Evolutionary conservation across 148 eudicot species (phyloP).

Genomic region (Vaccinium macrocarpon): DNA sequence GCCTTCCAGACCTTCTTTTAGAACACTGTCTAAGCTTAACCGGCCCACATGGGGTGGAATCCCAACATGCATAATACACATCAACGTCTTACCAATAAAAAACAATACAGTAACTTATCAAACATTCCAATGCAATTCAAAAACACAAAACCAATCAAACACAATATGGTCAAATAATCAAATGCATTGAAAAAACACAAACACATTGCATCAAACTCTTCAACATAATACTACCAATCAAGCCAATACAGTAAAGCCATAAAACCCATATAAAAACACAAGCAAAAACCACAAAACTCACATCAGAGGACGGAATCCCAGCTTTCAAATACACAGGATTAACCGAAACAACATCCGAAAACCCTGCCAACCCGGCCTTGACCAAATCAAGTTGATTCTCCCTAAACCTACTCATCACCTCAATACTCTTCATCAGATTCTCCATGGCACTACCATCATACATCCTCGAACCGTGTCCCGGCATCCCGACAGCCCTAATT

Average conservation of each 20-base stretch:
- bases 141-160: not conserved
- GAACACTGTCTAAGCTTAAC: no score
- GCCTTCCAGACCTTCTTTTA: no score
- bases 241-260: not conserved
- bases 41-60: no score
- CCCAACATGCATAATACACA: not conserved
- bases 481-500: slow-evolving; percentile 57
- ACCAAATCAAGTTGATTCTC: slow-evolving; percentile 69
- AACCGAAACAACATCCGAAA: slow-evolving; percentile 75
- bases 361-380: slow-evolving; percentile 57
- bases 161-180: not conserved
- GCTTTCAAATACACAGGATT: slow-evolving; percentile 84
- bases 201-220: not conserved
- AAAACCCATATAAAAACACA: not conserved
- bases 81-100: not conserved
- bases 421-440: slow-evolving; percentile 79
- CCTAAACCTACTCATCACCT: slow-evolving; percentile 65
- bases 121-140: not conserved
- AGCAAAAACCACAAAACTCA: slow-evolving; percentile 25
- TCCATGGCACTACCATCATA: slow-evolving; percentile 73
- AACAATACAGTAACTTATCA: not conserved
- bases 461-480: slow-evolving; percentile 83
- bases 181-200: not conserved
- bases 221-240: not conserved
- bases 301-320: slow-evolving; percentile 54